phyloP scores from a whole-genome alignment of 345 rosid genomes.

The Lagerstroemia speciosa region DNA sequence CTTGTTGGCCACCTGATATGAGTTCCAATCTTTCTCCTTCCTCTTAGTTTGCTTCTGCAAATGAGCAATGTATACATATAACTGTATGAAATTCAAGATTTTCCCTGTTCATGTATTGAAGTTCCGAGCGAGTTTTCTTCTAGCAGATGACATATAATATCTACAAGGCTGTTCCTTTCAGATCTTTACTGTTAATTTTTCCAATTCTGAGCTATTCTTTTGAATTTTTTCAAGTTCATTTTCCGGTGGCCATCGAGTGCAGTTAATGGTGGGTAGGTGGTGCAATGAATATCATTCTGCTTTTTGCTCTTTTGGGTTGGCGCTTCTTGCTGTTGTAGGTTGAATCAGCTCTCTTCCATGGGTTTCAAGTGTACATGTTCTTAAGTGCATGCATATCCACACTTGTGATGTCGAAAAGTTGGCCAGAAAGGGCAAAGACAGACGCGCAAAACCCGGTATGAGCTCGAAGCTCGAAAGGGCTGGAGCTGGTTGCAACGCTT shows the following conservation, averaged over 20 bases:
- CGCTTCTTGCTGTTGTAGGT: background rate
- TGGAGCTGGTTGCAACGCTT: no score
- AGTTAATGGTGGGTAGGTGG: constrained; percentile 6
- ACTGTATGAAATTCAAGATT: no score
- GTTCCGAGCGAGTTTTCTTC: no score
- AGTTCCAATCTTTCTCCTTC: background rate
- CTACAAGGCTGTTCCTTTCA: no score
- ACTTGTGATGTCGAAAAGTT: no score
- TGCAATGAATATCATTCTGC: constrained; percentile 2
- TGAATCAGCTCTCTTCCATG: background rate
- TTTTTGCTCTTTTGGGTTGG: constrained; percentile 1
- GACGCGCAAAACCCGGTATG: background rate
- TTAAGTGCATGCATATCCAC: background rate
- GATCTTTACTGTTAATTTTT: background rate
- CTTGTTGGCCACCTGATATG: background rate
- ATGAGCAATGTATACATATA: no score
- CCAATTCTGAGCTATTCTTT: background rate
- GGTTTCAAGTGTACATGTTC: no score
- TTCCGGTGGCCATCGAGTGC: background rate
- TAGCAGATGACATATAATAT: no score
- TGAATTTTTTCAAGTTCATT: background rate
- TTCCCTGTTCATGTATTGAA: no score
- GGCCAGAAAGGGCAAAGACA: background rate
- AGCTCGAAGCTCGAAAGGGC: background rate
- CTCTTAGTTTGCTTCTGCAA: background rate